phyloP scores from a whole-genome alignment of 768 basidiomycete species.

The Psilocybe azurescens region DNA sequence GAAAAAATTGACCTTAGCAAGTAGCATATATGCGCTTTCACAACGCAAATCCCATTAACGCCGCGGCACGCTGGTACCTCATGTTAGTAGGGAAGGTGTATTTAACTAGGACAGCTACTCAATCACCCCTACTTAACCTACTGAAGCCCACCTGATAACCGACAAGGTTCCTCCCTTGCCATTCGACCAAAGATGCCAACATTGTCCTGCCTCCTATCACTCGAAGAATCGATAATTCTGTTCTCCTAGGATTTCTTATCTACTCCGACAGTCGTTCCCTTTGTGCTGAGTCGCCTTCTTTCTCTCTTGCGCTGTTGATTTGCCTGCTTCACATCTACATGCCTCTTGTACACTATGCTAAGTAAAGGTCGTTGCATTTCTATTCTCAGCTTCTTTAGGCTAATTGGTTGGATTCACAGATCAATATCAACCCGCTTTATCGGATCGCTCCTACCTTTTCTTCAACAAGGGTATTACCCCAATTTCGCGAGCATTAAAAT shows the following conservation, averaged over 20 bases:
- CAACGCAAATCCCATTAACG: slow-evolving; percentile 11
- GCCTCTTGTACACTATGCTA: neutral
- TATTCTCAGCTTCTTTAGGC: neutral
- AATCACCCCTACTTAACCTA: neutral
- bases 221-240: neutral
- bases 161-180: neutral
- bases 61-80: slow-evolving; percentile 19
- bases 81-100: slow-evolving; percentile 18
- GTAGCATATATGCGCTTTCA: neutral
- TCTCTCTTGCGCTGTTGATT: neutral
- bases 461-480: neutral
- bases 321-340: neutral
- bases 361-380: neutral
- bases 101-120: slow-evolving; percentile 12
- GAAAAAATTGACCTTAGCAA: neutral
- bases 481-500: neutral
- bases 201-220: neutral
- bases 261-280: neutral
- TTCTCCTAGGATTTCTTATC: neutral
- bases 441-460: neutral
- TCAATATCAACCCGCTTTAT: neutral
- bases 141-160: neutral
- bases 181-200: neutral
- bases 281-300: neutral
- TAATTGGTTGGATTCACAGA: neutral